Conservation (phyloP, 257 asterid species). For the Handroanthus guayacan region DNA sequence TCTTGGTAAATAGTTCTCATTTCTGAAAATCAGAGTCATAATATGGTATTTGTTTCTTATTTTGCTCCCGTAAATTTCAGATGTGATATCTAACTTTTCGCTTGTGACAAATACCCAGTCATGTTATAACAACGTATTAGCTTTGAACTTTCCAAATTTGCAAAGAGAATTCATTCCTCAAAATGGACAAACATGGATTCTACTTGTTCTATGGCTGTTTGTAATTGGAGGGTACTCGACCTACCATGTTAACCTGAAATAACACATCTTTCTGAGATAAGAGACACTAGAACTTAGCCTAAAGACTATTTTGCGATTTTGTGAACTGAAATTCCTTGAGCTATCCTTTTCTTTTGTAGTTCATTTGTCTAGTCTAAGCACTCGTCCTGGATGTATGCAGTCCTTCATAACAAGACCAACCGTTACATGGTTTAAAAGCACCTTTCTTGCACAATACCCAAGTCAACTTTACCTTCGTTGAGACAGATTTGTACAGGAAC, state of each 20-base stretch:
- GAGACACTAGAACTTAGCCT: background rate
- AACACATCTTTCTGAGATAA: conserved; percentile 18
- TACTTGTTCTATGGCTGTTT: conserved; percentile 21
- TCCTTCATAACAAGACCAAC: background rate
- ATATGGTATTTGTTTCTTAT: conserved; percentile 13
- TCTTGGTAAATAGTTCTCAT: conserved; percentile 61
- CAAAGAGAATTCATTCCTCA: background rate
- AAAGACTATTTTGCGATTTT: background rate
- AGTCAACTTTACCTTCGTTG: background rate
- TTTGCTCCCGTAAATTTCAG: background rate
- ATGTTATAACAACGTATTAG: conserved; percentile 3
- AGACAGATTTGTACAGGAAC: background rate
- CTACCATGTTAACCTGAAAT: conserved; percentile 15
- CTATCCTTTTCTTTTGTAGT: background rate
- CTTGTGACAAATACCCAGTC: conserved; percentile 7
- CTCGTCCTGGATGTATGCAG: background rate
- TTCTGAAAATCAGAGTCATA: conserved; percentile 18
- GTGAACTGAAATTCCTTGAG: conserved; percentile 1
- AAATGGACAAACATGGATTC: conserved; percentile 17
- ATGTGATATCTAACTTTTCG: conserved; percentile 4
- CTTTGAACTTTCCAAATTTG: conserved; percentile 23
- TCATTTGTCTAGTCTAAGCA: conserved; percentile 6
- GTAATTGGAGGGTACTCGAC: conserved; percentile 4
- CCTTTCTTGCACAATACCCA: background rate
- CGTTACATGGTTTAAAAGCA: background rate